Evolutionary conservation across 2,329 filamentous ascomycete genomes (phyloP).

Genomic region (Zasmidium angulare): DNA sequence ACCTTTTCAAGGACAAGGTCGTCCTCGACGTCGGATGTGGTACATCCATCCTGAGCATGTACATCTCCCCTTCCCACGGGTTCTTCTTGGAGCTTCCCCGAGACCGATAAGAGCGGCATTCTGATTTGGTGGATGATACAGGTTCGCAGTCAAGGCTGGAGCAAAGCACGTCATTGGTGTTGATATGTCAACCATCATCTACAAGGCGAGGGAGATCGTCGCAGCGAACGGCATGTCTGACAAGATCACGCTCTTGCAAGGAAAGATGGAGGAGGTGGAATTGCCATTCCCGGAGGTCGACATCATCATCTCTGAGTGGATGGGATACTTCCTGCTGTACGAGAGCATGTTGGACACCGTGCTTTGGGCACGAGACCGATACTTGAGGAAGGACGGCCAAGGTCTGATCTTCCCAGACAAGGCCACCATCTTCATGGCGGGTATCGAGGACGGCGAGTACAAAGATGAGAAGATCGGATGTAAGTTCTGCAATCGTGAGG

Average conservation of each 20-base stretch:
- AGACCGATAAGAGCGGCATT: slow-evolving; percentile 7
- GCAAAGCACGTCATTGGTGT: slow-evolving; percentile 98
- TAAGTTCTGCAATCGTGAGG: slow-evolving; percentile 51
- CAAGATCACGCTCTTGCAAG: slow-evolving; percentile 96
- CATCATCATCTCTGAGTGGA: slow-evolving; percentile 99
- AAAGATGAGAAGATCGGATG: slow-evolving; percentile 99
- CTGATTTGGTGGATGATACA: slow-evolving; percentile 40
- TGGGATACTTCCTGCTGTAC: slow-evolving; percentile 99
- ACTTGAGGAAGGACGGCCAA: slow-evolving; percentile 74
- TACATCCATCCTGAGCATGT: slow-evolving; percentile 98
- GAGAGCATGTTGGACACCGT: slow-evolving; percentile 99
- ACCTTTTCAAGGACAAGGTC: slow-evolving; percentile 87
- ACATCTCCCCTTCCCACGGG: slow-evolving; percentile 37
- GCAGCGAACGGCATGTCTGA: slow-evolving; percentile 85
- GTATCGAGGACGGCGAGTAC: slow-evolving; percentile 98
- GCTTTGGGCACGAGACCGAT: slow-evolving; percentile 90
- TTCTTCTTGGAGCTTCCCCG: background rate
- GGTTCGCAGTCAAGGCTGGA: slow-evolving; percentile 94
- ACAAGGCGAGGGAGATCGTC: slow-evolving; percentile 96
- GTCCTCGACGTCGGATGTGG: slow-evolving; percentile 97
- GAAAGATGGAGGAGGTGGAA: slow-evolving; percentile 99
- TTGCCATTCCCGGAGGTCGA: slow-evolving; percentile 94
- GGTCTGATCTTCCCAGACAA: slow-evolving; percentile 95
- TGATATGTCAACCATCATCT: slow-evolving; percentile 99
- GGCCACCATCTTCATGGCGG: slow-evolving; percentile 94